phyloP scores from a whole-genome alignment of 2,329 filamentous ascomycete species.

The Onygenales sp. region DNA sequence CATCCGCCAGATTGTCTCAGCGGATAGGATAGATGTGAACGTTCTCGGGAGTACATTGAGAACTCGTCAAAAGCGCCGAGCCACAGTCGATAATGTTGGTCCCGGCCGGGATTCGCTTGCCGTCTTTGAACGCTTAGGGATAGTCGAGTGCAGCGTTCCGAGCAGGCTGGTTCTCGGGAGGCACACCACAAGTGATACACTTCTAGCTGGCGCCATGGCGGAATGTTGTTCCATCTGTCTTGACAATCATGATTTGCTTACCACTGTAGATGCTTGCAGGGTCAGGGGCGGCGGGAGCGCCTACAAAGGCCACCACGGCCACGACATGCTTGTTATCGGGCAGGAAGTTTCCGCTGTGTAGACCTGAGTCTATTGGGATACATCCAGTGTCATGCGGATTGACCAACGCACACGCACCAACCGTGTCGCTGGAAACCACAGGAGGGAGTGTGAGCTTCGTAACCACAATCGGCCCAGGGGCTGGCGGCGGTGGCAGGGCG shows the following conservation, averaged over 20 bases:
- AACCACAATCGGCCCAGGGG: slow-evolving; percentile 27
- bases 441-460: slow-evolving; percentile 31
- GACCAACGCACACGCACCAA: slow-evolving; percentile 26
- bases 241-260: slow-evolving; percentile 35
- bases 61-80: slow-evolving; percentile 21
- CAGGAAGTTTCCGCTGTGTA: slow-evolving; percentile 28
- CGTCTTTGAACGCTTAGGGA: slow-evolving; percentile 35
- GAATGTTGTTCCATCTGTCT: slow-evolving; percentile 32
- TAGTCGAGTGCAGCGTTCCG: slow-evolving; percentile 24
- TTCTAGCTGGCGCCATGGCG: slow-evolving; percentile 39
- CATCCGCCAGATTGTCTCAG: slow-evolving; percentile 7
- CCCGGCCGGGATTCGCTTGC: slow-evolving; percentile 24
- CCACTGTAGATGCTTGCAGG: slow-evolving; percentile 34
- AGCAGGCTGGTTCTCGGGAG: slow-evolving; percentile 21
- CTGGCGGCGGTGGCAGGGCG: slow-evolving; percentile 11
- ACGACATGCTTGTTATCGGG: slow-evolving; percentile 37
- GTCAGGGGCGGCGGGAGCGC: slow-evolving; percentile 32
- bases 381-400: slow-evolving; percentile 33
- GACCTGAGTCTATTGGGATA: slow-evolving; percentile 15
- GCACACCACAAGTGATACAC: slow-evolving; percentile 38
- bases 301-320: slow-evolving; percentile 31
- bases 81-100: slow-evolving; percentile 29
- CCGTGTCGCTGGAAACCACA: slow-evolving; percentile 14
- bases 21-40: slow-evolving; percentile 34
- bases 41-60: slow-evolving; percentile 28